Evolutionary conservation across 306 rosid species (phyloP), one percentile per base, ranked within the genome.

Genomic region (Trifolium dubium): DNA sequence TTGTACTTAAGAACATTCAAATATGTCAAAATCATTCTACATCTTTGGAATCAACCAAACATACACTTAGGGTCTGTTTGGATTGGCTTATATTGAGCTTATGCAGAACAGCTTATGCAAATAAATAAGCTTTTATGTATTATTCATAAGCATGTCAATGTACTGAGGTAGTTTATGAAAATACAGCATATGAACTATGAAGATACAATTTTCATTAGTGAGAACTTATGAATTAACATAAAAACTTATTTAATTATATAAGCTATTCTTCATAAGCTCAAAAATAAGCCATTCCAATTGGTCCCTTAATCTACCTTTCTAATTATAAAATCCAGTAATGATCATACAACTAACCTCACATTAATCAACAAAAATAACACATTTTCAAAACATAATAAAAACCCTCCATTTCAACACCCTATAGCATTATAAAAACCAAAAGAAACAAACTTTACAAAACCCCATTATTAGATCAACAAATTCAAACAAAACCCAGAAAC

Each of bases 401-500:
- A 19, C 8, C 23, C 13, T 46, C 74, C 34, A 62, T 60, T 72
- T 62, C 65, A 61, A 2, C 69, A 35, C 23, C 39, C 39, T 4
- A 71, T 32, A 46, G 30, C 3, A 41, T 12, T 41, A 39, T 7
- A 64, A 4, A n/a, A 23, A 59, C 51, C 7, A 0, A 40, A 71
- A 72, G 69, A 29, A 72, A 46, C 37, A 5, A 71, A 76, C 69
- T 81, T 71, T 13, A 59, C 0, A 71, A 40, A 49, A 58, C 30
- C 75, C 74, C 67, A 68, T 70, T 39, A 73, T 3, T 15, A 80
- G 78, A 84, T 84, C 80, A 28, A 71, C 8, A 53, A 56, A 49
- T 6, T 10, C 10, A 8, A 31, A 73, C 29, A 19, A 14, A 8
- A 47, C 56, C 67, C 39, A 72, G 7, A 18, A 72, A 58, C 3